Evolutionary conservation across 768 basidiomycete species (phyloP).

Genomic region (Melanogaster broomeanus): DNA sequence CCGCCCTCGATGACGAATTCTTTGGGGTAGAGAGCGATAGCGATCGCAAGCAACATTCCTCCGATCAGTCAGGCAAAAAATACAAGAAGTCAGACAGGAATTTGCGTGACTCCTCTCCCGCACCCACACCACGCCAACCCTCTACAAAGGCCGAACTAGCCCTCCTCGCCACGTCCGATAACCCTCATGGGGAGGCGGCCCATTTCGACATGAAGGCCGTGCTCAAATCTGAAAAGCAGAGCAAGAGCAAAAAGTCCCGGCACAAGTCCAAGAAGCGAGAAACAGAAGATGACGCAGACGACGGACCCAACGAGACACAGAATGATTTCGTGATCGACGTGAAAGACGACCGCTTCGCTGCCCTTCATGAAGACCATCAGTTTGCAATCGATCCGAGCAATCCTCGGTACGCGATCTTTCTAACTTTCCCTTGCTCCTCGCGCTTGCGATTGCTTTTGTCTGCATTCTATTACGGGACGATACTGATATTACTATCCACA

Average conservation of each 20-base stretch:
- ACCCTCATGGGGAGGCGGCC: slow-evolving; percentile 53
- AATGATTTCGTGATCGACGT: slow-evolving; percentile 84
- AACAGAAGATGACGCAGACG: slow-evolving; percentile 36
- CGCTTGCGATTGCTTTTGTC: background rate
- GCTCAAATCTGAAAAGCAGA: slow-evolving; percentile 78
- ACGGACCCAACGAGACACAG: slow-evolving; percentile 66
- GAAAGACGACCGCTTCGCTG: slow-evolving; percentile 85
- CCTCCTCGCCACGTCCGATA: slow-evolving; percentile 58
- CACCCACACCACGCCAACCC: slow-evolving; percentile 29
- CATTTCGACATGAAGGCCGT: slow-evolving; percentile 94
- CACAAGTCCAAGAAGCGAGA: slow-evolving; percentile 21
- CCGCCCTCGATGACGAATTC: slow-evolving; percentile 66
- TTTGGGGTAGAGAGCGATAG: slow-evolving; percentile 51
- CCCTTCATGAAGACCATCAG: slow-evolving; percentile 83
- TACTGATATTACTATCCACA: background rate
- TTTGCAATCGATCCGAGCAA: slow-evolving; percentile 97
- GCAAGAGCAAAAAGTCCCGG: slow-evolving; percentile 44
- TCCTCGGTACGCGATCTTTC: slow-evolving; percentile 69
- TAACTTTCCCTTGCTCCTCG: background rate
- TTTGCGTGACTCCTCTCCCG: slow-evolving; percentile 13
- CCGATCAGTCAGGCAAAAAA: slow-evolving; percentile 22
- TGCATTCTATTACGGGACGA: background rate
- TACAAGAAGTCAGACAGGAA: slow-evolving; percentile 25
- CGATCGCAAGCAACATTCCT: slow-evolving; percentile 31
- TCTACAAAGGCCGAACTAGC: slow-evolving; percentile 68